Conservation (phyloP, 805 yeast genomes). For the Zygosaccharomyces kombuchaensis region DNA sequence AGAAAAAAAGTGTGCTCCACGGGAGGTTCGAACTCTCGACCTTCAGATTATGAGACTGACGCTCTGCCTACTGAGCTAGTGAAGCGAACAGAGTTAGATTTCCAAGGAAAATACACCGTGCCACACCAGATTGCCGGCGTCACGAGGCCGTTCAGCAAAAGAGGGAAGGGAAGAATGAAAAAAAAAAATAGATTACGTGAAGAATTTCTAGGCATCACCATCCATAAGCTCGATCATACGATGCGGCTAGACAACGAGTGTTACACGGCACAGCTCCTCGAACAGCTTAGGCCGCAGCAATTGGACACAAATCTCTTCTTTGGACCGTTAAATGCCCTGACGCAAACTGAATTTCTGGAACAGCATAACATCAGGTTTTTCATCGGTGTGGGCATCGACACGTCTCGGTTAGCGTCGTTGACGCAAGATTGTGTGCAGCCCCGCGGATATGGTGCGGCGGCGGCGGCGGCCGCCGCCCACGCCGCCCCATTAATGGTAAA, state of each 20-base stretch:
- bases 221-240: not conserved
- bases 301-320: slow-evolving; percentile 41
- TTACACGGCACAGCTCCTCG: slow-evolving; percentile 13
- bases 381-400: slow-evolving; percentile 35
- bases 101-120: not conserved
- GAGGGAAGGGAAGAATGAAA: not conserved
- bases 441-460: too few species aligned
- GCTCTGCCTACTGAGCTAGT: slow-evolving; percentile 51
- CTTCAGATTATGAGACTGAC: slow-evolving; percentile 50
- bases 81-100: slow-evolving; percentile 29
- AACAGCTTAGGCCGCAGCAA: slow-evolving; percentile 37
- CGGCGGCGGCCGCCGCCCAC: too few species aligned
- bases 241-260: slow-evolving; percentile 14
- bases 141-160: not conserved
- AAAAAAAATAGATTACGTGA: not conserved
- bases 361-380: slow-evolving; percentile 40
- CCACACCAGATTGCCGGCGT: not conserved
- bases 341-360: slow-evolving; percentile 36
- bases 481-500: slow-evolving; percentile 29
- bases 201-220: not conserved
- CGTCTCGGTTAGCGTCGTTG: slow-evolving; percentile 32
- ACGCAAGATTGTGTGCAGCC: slow-evolving; percentile 12
- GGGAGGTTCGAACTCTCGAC: slow-evolving; percentile 49
- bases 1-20: slow-evolving; percentile 37
- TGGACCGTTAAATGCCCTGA: slow-evolving; percentile 44